Conservation (phyloP, 106 monocot genomes). For the Acanthochlamys bracteata region DNA sequence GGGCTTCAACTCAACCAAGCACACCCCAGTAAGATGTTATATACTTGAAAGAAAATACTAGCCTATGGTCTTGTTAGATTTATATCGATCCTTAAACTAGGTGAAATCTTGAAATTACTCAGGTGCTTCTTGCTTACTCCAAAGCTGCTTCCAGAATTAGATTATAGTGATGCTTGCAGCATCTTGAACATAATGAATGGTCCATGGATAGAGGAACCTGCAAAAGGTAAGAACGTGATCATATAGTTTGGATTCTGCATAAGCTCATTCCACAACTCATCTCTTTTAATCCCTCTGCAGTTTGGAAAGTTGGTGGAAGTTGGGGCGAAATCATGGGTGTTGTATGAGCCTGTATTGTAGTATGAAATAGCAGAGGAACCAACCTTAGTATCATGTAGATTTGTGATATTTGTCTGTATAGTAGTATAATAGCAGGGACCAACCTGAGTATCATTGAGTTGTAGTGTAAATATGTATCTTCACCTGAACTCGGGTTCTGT, state of each 20-base stretch:
- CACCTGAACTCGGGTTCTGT: no score
- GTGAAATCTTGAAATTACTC: conserved; percentile 1
- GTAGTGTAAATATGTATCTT: no score
- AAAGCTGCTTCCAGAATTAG: conserved; percentile 87
- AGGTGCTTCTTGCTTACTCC: conserved; percentile 96
- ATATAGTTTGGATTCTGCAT: neutral
- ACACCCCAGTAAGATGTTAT: conserved; percentile 76
- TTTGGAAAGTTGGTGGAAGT: conserved; percentile 56
- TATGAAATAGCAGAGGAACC: no score
- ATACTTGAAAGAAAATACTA: no score
- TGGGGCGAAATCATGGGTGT: conserved; percentile 56
- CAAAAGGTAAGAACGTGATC: conserved; percentile 48
- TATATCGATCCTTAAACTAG: neutral
- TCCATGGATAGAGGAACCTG: conserved; percentile 79
- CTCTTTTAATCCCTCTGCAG: conserved; percentile 27
- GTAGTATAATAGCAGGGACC: no score
- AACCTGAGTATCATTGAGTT: no score
- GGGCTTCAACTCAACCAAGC: conserved; percentile 81
- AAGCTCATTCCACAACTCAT: neutral
- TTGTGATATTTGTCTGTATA: no score
- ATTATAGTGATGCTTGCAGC: conserved; percentile 93
- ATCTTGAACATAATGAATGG: conserved; percentile 99
- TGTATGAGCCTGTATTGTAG: no score
- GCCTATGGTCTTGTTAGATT: neutral
- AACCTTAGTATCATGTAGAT: no score